Conservation (phyloP, 2,329 filamentous ascomycete genomes). For the Venturia oleaginea region DNA sequence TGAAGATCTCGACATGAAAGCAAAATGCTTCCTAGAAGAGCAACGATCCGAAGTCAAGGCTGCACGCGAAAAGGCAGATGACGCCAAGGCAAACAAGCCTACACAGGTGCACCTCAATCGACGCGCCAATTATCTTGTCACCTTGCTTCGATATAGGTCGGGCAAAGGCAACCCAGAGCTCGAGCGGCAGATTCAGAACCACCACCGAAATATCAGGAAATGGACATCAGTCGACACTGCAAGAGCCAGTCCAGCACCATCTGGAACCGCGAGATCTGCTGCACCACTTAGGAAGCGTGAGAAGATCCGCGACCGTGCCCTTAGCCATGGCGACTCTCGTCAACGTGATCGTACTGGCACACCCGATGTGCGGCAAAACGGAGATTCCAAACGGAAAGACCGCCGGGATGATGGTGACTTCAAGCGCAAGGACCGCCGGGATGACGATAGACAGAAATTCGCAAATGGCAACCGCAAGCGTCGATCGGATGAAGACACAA, state of each 20-base stretch:
- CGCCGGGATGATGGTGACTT: conserved; percentile 2
- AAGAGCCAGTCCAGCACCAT: background rate
- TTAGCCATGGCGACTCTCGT: conserved; percentile 29
- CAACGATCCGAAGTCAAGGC: conserved; percentile 98
- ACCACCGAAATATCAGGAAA: conserved; percentile 65
- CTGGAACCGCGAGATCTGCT: background rate
- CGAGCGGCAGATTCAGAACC: conserved; percentile 77
- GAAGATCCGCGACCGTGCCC: conserved; percentile 27
- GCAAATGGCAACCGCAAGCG: conserved; percentile 7
- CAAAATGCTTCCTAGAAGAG: conserved; percentile 95
- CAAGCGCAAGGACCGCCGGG: conserved; percentile 7
- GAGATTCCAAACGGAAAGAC: conserved; percentile 10
- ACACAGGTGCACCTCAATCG: conserved; percentile 96
- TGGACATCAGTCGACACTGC: background rate
- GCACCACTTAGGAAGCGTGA: conserved; percentile 25
- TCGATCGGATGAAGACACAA: background rate
- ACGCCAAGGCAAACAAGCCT: conserved; percentile 65
- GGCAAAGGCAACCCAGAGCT: conserved; percentile 55
- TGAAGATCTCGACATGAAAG: conserved; percentile 68
- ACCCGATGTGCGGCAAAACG: conserved; percentile 35
- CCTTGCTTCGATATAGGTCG: conserved; percentile 84
- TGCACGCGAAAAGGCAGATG: conserved; percentile 48
- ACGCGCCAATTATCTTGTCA: conserved; percentile 87
- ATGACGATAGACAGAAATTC: conserved; percentile 13
- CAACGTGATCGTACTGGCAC: conserved; percentile 29